Evolutionary conservation across 306 rosid species (phyloP).

Genomic region (Cajanus cajan): DNA sequence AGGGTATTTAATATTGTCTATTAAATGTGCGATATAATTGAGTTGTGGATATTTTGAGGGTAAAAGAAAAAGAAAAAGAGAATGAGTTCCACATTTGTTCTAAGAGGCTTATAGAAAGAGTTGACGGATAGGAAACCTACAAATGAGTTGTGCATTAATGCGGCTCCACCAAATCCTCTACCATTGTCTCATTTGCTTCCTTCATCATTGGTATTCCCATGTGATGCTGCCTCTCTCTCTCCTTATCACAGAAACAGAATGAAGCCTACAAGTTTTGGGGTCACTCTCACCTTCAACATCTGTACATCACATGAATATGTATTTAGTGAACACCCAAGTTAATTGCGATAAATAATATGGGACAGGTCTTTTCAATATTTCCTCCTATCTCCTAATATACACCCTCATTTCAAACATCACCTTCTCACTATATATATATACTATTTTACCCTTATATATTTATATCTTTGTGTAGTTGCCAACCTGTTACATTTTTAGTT

Average conservation of each 20-base stretch:
- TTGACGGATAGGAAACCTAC: constrained; percentile 51
- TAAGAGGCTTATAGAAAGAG: constrained; percentile 27
- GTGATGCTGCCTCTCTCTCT: constrained; percentile 77
- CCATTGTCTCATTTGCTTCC: constrained; percentile 91
- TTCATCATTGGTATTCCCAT: constrained; percentile 89
- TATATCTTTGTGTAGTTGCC: background rate
- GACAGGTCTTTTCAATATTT: constrained; percentile 44
- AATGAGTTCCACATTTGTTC: constrained; percentile 26
- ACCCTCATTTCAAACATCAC: constrained; percentile 34
- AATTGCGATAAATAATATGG: constrained; percentile 26
- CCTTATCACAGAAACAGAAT: constrained; percentile 18
- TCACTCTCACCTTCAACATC: constrained; percentile 40
- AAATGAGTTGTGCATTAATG: constrained; percentile 72
- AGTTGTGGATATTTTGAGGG: background rate
- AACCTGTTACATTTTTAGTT: background rate
- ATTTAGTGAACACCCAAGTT: background rate
- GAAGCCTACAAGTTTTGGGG: constrained; percentile 30
- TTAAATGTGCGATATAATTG: background rate
- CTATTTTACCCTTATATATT: constrained; percentile 6
- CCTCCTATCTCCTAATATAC: constrained; percentile 15
- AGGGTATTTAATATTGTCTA: background rate
- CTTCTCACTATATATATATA: background rate
- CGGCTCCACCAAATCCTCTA: constrained; percentile 97
- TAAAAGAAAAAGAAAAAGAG: background rate
- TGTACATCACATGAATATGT: constrained; percentile 41